Conservation (phyloP, 768 basidiomycete genomes). For the Termitomyces sp. region DNA sequence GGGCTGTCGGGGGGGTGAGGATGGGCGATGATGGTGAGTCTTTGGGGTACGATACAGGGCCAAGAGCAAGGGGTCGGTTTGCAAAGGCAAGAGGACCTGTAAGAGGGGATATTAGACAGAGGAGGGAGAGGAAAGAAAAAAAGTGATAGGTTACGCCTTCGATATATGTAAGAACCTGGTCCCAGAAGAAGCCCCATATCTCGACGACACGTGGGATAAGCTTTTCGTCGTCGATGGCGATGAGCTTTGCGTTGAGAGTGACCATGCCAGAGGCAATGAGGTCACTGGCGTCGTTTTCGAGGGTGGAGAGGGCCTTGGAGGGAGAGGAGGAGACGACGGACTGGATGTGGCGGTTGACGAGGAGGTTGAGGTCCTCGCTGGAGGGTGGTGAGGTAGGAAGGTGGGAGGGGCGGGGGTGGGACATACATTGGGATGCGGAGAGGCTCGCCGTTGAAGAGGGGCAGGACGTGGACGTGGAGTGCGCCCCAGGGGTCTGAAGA, state of each 20-base stretch:
- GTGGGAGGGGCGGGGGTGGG: background rate
- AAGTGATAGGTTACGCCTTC: slow-evolving; percentile 65
- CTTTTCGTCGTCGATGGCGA: slow-evolving; percentile 72
- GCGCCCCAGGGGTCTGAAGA: slow-evolving; percentile 76
- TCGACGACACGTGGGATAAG: slow-evolving; percentile 78
- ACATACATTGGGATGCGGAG: slow-evolving; percentile 79
- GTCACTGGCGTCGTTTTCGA: slow-evolving; percentile 79
- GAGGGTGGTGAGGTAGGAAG: background rate
- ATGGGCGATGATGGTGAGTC: slow-evolving; percentile 41
- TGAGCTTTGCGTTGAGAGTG: slow-evolving; percentile 83
- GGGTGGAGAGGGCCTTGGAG: slow-evolving; percentile 64
- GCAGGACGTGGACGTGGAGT: slow-evolving; percentile 83
- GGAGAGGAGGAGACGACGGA: slow-evolving; percentile 70
- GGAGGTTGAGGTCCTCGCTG: slow-evolving; percentile 84
- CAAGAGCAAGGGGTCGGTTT: slow-evolving; percentile 49
- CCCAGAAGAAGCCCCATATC: slow-evolving; percentile 93
- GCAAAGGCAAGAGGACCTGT: slow-evolving; percentile 33
- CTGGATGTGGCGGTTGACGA: slow-evolving; percentile 78
- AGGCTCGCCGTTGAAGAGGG: slow-evolving; percentile 89
- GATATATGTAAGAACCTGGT: slow-evolving; percentile 79
- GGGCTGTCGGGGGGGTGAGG: slow-evolving; percentile 47
- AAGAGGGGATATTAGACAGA: background rate
- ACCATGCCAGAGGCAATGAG: slow-evolving; percentile 88
- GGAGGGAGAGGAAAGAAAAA: background rate
- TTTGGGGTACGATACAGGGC: slow-evolving; percentile 66